Evolutionary conservation across 805 yeast species (phyloP).

Genomic region (Yarrowia porcina): DNA sequence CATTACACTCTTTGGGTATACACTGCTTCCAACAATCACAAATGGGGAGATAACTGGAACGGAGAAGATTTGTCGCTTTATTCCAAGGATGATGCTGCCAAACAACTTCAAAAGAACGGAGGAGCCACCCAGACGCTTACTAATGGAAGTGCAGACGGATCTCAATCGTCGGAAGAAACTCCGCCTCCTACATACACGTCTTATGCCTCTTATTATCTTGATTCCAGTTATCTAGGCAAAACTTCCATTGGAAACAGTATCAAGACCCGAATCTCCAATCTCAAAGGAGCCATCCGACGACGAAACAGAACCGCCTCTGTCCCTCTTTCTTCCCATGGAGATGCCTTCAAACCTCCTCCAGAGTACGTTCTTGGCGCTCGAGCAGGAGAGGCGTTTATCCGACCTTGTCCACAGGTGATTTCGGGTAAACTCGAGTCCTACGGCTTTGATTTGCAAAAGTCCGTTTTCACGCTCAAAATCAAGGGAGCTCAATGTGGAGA

Average conservation of each 20-base stretch:
- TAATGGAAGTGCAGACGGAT: not conserved
- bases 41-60: constrained; percentile 91
- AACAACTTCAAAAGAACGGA: constrained; percentile 3
- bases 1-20: constrained; percentile 88
- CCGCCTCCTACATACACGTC: constrained; percentile 9
- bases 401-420: constrained; percentile 71
- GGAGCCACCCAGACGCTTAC: not conserved
- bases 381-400: constrained; percentile 54
- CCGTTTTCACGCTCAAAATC: constrained; percentile 50
- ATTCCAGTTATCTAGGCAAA: constrained; percentile 3
- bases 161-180: not conserved
- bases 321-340: not conserved
- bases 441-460: constrained; percentile 55
- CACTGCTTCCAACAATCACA: constrained; percentile 65
- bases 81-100: constrained; percentile 44
- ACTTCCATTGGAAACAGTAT: not conserved
- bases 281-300: constrained; percentile 14
- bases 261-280: not conserved
- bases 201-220: not conserved
- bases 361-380: constrained; percentile 21
- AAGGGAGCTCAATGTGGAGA: constrained; percentile 29
- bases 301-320: not conserved
- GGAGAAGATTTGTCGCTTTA: constrained; percentile 89
- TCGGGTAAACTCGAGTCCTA: constrained; percentile 56
- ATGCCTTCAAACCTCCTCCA: constrained; percentile 23